Evolutionary conservation across 768 basidiomycete genomes (phyloP).

Genomic region (Russula griseocarnosa): DNA sequence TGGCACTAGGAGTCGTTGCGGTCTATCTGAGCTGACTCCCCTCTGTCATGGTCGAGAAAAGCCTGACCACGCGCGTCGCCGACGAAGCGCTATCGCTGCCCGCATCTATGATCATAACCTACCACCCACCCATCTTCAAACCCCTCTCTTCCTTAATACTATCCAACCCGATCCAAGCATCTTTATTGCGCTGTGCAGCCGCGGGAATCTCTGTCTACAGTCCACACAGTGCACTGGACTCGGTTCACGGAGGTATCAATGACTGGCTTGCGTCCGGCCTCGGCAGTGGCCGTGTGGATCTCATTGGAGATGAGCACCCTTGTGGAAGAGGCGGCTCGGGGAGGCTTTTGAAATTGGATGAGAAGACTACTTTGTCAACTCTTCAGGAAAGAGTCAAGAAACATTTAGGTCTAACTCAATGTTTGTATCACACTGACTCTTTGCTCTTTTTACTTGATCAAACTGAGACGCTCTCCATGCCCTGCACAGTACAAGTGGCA

Average conservation of each 20-base stretch:
- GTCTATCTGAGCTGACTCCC: not conserved
- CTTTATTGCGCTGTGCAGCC: slow-evolving; percentile 74
- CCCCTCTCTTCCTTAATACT: slow-evolving; percentile 74
- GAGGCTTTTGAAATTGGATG: slow-evolving; percentile 17
- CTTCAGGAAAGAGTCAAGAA: slow-evolving; percentile 43
- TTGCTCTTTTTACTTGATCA: slow-evolving; percentile 1
- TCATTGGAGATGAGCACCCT: slow-evolving; percentile 38
- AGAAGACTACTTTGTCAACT: slow-evolving; percentile 29
- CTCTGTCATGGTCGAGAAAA: slow-evolving; percentile 32
- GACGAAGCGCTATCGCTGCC: slow-evolving; percentile 60
- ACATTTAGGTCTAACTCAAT: slow-evolving; percentile 28
- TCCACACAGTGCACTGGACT: slow-evolving; percentile 87
- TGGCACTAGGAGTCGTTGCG: too few relatives aligned
- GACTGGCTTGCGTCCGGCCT: slow-evolving; percentile 70
- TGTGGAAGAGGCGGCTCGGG: slow-evolving; percentile 35
- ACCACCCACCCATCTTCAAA: slow-evolving; percentile 83
- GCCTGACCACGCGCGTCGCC: slow-evolving; percentile 68
- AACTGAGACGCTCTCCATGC: slow-evolving; percentile 9
- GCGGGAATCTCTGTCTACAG: slow-evolving; percentile 81
- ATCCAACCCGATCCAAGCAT: slow-evolving; percentile 70
- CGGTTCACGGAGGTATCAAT: slow-evolving; percentile 80
- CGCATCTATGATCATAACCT: slow-evolving; percentile 68
- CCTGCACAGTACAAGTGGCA: slow-evolving; percentile 60
- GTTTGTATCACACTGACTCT: slow-evolving; percentile 40
- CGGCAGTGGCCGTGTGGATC: slow-evolving; percentile 34